phyloP scores from a whole-genome alignment of 2,329 filamentous ascomycete genomes.

The Xylariaceae sp. region DNA sequence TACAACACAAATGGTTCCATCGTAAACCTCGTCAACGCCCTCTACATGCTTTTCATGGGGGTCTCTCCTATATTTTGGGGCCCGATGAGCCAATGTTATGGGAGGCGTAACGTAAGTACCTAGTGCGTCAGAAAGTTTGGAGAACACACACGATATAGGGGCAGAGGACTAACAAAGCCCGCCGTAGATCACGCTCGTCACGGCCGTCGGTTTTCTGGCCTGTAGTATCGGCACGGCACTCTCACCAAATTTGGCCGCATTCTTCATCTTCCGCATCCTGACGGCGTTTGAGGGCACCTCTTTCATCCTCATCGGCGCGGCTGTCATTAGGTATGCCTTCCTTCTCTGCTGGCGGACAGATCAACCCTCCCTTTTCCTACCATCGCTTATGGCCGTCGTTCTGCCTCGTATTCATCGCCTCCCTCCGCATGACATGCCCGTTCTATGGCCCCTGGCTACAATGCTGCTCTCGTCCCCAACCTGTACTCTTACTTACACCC shows the following conservation, averaged over 20 bases:
- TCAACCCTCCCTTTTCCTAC: not conserved
- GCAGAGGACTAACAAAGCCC: no score
- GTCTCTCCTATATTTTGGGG: slow-evolving; percentile 67
- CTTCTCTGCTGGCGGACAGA: no score
- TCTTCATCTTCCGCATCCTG: slow-evolving; percentile 70
- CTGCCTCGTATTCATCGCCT: no score
- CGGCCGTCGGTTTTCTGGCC: slow-evolving; percentile 59
- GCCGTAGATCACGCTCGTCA: slow-evolving; percentile 50
- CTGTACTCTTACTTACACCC: slow-evolving; percentile 7
- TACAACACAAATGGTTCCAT: slow-evolving; percentile 63
- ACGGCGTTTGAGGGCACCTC: slow-evolving; percentile 73
- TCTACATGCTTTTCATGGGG: slow-evolving; percentile 70
- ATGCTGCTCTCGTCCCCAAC: no score
- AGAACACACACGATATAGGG: no score
- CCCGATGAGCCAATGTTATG: slow-evolving; percentile 63
- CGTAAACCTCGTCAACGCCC: slow-evolving; percentile 69
- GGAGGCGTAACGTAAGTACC: slow-evolving; percentile 48
- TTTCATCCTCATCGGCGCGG: slow-evolving; percentile 67
- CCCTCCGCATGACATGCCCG: no score
- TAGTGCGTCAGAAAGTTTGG: not conserved
- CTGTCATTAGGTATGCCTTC: slow-evolving; percentile 54
- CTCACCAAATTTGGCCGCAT: slow-evolving; percentile 64
- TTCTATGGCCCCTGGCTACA: no score
- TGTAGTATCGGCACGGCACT: slow-evolving; percentile 71
- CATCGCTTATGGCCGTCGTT: no score